Evolutionary conservation across 2,329 filamentous ascomycete genomes (phyloP), one percentile per base, ranked within the genome.

Genomic region (Ascosphaera acerosa): DNA sequence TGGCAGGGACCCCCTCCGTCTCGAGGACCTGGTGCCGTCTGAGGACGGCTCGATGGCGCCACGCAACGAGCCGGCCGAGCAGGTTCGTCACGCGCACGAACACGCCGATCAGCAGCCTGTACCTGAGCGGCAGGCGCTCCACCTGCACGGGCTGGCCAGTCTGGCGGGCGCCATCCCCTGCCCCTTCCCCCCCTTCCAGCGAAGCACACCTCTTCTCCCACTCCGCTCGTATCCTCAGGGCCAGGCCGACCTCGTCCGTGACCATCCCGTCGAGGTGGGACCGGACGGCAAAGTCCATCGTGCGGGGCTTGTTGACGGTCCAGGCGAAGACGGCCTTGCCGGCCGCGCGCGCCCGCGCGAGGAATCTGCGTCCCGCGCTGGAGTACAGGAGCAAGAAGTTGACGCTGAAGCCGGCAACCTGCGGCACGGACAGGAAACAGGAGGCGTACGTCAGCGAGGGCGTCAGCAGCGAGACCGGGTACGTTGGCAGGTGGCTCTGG

Each of bases 271-370:
- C 76, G 1, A 90, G 54, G 3, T 50, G 47, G 26, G 64, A 53
- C 17, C 59, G 51, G 19, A 90, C 66, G 38, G 68, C 64, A 78
- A 80, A 91, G 41, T 69, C 63, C 82, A 94, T 92, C 51, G 69
- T 65, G 31, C 61, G 58, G 37, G 66, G 63, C 10, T 74, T 64
- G 46, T 94, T 91, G 31, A 91, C 76, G 0, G 82, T 92, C 84
- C 84, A 94, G 0, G 69, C 64, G 42, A 74, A 71, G 3, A 92
- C 55, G 3, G 64, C 61, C 15, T 74, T 62, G 10, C 59, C 53
- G 2, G 57, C 54, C 30, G 53, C 47, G 36, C 61, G 61, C 16
- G 67, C 64, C 33, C 71, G 62, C 9, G 58, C 56, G 10, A 81
- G 51, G 53, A 92, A 87, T 7, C 55, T 52, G 6, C 49, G 46